Evolutionary conservation across 345 rosid genomes (phyloP).

Genomic region (Euclidium syriacum): DNA sequence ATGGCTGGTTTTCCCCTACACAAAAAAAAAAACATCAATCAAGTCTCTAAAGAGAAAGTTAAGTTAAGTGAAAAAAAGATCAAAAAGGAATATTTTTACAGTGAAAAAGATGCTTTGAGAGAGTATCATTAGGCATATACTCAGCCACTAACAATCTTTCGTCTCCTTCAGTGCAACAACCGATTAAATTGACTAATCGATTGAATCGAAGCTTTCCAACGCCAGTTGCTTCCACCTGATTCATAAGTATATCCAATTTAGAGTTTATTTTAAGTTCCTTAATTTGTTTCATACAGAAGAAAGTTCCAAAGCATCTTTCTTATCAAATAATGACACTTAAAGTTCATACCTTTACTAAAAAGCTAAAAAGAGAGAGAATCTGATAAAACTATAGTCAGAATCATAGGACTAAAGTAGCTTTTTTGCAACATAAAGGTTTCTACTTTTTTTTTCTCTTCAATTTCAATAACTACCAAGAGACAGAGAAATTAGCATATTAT

Average conservation of each 20-base stretch:
- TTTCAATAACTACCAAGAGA: background rate
- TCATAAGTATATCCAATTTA: background rate
- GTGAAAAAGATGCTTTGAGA: too few species aligned
- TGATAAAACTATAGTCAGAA: conserved; percentile 5
- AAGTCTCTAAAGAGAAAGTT: background rate
- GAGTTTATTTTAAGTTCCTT: too few species aligned
- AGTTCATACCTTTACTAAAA: conserved; percentile 7
- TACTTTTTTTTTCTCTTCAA: conserved; percentile 6
- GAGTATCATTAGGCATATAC: conserved; percentile 70
- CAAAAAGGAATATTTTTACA: conserved; percentile 80
- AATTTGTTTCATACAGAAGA: background rate
- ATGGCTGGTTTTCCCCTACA: conserved; percentile 74
- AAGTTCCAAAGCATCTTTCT: background rate
- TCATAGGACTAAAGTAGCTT: conserved; percentile 2
- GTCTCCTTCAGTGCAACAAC: conserved; percentile 78
- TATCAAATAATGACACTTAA: background rate
- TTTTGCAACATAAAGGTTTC: background rate
- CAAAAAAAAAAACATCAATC: background rate
- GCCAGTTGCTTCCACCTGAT: conserved; percentile 63
- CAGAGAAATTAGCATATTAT: background rate
- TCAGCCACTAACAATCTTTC: conserved; percentile 81
- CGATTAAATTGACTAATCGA: conserved; percentile 69
- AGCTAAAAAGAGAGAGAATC: conserved; percentile 4
- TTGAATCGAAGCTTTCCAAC: conserved; percentile 73
- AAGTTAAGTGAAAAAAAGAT: background rate